Evolutionary conservation across 2,329 filamentous ascomycete species (phyloP), one percentile per base, ranked within the genome.

Genomic region (Thelonectria discophora): DNA sequence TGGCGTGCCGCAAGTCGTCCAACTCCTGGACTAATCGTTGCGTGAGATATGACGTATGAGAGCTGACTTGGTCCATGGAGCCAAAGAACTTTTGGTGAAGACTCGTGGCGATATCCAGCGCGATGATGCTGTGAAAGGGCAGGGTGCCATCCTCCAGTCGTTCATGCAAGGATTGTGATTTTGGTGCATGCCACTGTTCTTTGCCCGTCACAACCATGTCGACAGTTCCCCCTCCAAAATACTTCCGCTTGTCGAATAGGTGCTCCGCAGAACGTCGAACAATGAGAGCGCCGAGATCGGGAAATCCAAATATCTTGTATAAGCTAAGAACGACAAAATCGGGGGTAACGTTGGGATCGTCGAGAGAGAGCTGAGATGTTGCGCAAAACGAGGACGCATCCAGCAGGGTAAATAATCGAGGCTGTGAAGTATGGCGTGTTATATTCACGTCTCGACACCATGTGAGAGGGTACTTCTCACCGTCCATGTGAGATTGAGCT

Each of bases 231-330:
- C 94, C 95, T 6, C 94, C 94, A 77, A 99, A 99, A 71, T 96
- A 99, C 64, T 81, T 88, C 62, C 93, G 86, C 43, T 82, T 80
- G 32, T 85, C 80, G 48, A 97, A 88, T 3, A 90, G 73, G 40
- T 83, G 75, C 7, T 86, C 87, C 12, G 91, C 86, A 32, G 86
- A 82, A 68, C 92, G 93, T 43, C 90, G 88, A 12, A 98, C 88
- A 30, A 98, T 88, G 60, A 99, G 78, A 1, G 89, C 93, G 2
- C 94, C 94, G 2, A 98, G 81, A 73, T 98, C 92, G 0, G 94
- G 94, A 66, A 97, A 97, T 1, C 95, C 94, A 75, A 98, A 98
- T n/a, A 97, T 94, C 76, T 98, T 99, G 80, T 97, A 96, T 65
- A 98, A 88, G 75, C 94, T 97, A 43, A 98, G 72, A 0, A 92